Evolutionary conservation across 2,329 filamentous ascomycete species (phyloP), one percentile per base, ranked within the genome.

Genomic region (Golovinomyces cichoracearum): DNA sequence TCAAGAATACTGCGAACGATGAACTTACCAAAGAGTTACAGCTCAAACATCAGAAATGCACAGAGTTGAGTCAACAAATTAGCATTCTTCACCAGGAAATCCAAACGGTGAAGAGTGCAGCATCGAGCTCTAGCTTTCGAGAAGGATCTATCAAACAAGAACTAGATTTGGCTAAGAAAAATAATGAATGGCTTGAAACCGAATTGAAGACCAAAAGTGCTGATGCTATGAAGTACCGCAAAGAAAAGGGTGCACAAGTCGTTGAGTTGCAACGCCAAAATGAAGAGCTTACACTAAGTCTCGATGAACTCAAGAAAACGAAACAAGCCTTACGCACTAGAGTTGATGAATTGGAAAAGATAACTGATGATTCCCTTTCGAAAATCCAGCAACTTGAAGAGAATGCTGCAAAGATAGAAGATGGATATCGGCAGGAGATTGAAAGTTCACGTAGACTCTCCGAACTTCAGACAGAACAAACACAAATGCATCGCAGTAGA

Each of bases 131-230:
- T 53, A 92, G 85, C 57, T 94, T 93, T 67, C 79, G 83, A 53
- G 85, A 94, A 62, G 84, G 94, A 60, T 81, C 78, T 26, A 68
- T 95, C 12, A 78, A 90, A 62, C 86, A 94, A 62, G 86, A 95
- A 62, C 71, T 95, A 31, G 84, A 93, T 38, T 70, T 92, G 49
- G 76, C 88, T 17, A 85, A 84, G 61, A 81, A 80, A 58, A 93
- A 85, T 65, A 83, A 83, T 54, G 88, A 95, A 57, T 98, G 85
- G 82, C 80, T 90, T 49, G 84, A 94, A 59, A 77, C 72, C 38
- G 90, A 98, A 63, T 72, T 95, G 21, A 88, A 93, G 66, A 86
- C 83, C 0, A 93, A 93, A 65, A 79, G 74, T 52, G 74, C 78
- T 7, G 90, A 98, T 61, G 77, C 84, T 45, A 73, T 88, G 55